Evolutionary conservation across 2,329 filamentous ascomycete species (phyloP), one percentile per base, ranked within the genome.

Genomic region (Sporothrix luriei): DNA sequence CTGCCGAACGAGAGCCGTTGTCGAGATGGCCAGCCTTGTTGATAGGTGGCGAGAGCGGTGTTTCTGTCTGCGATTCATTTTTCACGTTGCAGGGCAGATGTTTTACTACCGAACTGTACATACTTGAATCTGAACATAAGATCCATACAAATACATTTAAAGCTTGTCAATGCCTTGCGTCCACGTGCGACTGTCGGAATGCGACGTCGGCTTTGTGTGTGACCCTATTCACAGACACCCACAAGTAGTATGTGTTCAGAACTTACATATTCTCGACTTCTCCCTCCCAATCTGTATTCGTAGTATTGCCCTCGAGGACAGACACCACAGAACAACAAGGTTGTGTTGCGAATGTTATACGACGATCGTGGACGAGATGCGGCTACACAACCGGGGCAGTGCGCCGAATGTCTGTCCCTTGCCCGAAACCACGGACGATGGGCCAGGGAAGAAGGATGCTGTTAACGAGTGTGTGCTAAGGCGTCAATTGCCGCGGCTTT

Each of bases 71-170:
- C 61, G 55, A 43, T 38, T 59, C 21, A 21, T 49, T 33, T 49
- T n/a, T 21, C 16, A 21, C 43, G 38, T 38, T 49, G 46, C 61
- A 64, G 48, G 46, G 21, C 64, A 66, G 49, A 66, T 55, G 49
- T 66, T 54, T 66, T 66, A 65, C 46, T 65, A 65, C 62, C 46
- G 29, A 26, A 51, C 48, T 71, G 69, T 71, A 69, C 66, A 71
- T 69, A 71, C 51, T 62, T 68, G 66, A 71, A 71, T 57, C 49
- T 38, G 68, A 71, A 71, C 68, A 71, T 69, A 68, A 9, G 11
- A 54, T 43, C 14, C 40, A 26, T 6, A 52, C 26, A 38, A 43
- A 10, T 38, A 38, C 19, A 43, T 24, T 4, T 43, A n/a, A 24
- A 24, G 10, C 19, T 14, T 46, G 9, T 62, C 21, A 24, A 40